Base-by-base conservation (phyloP, 2,329 filamentous ascomycete species). In the Emergomyces pasteurianus region DNA sequence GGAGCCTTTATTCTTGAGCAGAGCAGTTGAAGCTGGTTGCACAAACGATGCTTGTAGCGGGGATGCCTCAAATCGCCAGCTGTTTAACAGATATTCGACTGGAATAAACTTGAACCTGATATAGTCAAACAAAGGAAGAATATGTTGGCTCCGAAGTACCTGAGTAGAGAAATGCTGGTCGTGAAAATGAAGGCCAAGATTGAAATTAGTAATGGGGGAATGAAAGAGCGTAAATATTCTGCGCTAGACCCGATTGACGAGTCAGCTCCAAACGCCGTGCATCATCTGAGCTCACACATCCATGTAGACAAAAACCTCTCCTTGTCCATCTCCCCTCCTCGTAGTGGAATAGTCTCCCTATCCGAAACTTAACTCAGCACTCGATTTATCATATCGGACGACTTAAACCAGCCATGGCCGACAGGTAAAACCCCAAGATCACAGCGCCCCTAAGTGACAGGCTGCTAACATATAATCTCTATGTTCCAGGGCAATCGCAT, bases 401-500 rank as follows among this genome's bases (percentile, higher is more conserved):
- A 7, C 26, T 34, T n/a, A 40, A 31, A 40, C 18, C 8, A 59
- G 36, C 10, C 34, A 64, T 64, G 63, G 61, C 59, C n/a, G 63
- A 64, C 34, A 58, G 58, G 63, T 62, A 60, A 46, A 16, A 52
- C 40, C 34, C 28, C 14, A 47, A 58, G 34, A 31, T 46, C 18
- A 18, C 42, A 43, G 2, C 14, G 18, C 2, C 12, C 28, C 4
- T 18, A 2, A n/a, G 40, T 21, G 23, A 10, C 40, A 42, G 14
- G 23, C 16, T 21, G 12, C 52, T 55, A 55, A 55, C 52, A 7
- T 55, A 21, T 38, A 23, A n/a, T n/a, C n/a, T 26, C 12, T 55
- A 40, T 38, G 21, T 21, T 36, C 52, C 62, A 79, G 75, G 59
- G 70, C 74, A 55, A 78, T 83, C 66, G 79, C 80, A 40, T 83